Evolutionary conservation across 176 grass and related monocot genomes (phyloP).

Genomic region (Ensete ventricosum): DNA sequence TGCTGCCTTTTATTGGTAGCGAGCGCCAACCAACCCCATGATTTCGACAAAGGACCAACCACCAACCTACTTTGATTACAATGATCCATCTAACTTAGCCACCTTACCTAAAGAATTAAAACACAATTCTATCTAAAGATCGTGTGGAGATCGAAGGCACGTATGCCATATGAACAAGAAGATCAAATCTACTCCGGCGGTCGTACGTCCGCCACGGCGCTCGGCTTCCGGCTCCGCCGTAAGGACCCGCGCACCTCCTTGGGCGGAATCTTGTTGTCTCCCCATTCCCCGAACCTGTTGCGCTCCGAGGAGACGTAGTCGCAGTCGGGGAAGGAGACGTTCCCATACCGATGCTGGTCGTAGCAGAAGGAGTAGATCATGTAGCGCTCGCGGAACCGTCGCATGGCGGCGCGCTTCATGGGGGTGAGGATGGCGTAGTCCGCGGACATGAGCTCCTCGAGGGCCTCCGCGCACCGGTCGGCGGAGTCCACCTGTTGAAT

Average conservation of each 20-base stretch:
- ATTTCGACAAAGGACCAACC: too few relatives aligned
- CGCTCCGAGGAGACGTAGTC: constrained; percentile 29
- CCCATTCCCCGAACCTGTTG: constrained; percentile 46
- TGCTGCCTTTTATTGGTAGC: too few relatives aligned
- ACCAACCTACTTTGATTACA: too few relatives aligned
- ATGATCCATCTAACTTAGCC: too few relatives aligned
- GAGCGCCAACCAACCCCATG: too few relatives aligned
- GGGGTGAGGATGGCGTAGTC: constrained; percentile 57
- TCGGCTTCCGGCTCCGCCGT: constrained; percentile 7
- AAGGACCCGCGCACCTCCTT: constrained; percentile 27
- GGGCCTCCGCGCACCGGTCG: constrained; percentile 35
- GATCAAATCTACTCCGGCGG: background rate
- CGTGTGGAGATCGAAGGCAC: too few relatives aligned
- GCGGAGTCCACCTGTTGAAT: constrained; percentile 10
- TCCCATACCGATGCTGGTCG: constrained; percentile 51
- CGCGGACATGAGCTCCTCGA: constrained; percentile 50
- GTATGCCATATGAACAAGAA: too few relatives aligned
- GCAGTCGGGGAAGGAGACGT: constrained; percentile 67
- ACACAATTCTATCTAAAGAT: too few relatives aligned
- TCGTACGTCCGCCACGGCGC: background rate
- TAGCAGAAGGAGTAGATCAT: constrained; percentile 72
- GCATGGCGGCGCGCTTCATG: constrained; percentile 55
- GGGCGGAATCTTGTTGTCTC: constrained; percentile 34
- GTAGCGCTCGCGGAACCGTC: constrained; percentile 42
- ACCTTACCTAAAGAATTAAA: too few relatives aligned